A percentile compares a stretch with the other conserved stretches of the same genome.
phyloP scores from a whole-genome alignment of 129 eudicot genomes.

The Centella asiatica region DNA sequence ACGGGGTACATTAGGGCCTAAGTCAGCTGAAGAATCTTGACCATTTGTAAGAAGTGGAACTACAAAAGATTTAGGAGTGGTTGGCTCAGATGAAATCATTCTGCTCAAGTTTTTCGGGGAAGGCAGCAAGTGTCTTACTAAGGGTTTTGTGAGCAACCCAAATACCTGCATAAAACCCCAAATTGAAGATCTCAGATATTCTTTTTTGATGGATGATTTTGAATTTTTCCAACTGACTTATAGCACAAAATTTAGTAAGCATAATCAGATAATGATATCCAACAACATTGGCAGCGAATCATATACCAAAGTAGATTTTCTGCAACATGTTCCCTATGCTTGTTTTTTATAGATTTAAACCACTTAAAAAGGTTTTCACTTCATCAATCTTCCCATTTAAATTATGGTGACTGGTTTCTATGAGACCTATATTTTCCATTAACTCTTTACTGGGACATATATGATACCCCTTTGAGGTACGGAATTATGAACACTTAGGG shows the following conservation, averaged over 20 bases:
- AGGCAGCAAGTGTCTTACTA: constrained; percentile 66
- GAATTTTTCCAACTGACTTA: not conserved
- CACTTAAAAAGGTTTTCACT: no score
- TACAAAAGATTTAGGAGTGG: constrained; percentile 55
- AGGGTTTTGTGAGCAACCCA: constrained; percentile 81
- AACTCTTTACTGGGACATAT: no score
- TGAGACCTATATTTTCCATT: no score
- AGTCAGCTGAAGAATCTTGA: constrained; percentile 43
- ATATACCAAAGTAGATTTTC: not conserved
- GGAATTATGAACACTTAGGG: no score
- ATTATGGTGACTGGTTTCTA: no score
- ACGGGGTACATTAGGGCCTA: constrained; percentile 28
- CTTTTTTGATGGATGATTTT: not conserved
- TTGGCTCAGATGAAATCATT: constrained; percentile 52
- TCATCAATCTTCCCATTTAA: no score
- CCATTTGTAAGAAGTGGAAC: constrained; percentile 54
- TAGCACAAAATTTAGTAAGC: no score
- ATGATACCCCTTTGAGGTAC: no score
- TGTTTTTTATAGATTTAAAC: not conserved
- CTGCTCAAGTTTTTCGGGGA: constrained; percentile 35
- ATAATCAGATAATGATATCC: no score
- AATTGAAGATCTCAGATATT: not conserved
- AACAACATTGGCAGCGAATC: no score
- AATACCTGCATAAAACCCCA: constrained; percentile 46
- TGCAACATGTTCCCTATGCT: not conserved